Conservation (phyloP, 495 filamentous ascomycete genomes). For the Hyaloscypha finlandica region DNA sequence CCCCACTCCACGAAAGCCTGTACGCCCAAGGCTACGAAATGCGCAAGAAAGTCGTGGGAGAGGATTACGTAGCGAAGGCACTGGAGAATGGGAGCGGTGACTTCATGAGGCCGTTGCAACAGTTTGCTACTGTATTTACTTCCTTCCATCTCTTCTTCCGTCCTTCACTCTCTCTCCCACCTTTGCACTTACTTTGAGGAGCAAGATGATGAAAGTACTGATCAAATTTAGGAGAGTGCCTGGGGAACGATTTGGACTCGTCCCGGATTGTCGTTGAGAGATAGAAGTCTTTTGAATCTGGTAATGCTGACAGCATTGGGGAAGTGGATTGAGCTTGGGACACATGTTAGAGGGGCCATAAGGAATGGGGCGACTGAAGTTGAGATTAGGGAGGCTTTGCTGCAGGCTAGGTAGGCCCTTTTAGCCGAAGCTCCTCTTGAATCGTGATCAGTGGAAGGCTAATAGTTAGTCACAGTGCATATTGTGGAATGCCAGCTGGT, state of each 20-base stretch:
- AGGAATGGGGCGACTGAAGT: slow-evolving; percentile 50
- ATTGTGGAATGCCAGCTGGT: slow-evolving; percentile 34
- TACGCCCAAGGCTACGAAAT: slow-evolving; percentile 28
- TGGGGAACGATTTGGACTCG: slow-evolving; percentile 54
- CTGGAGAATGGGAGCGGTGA: slow-evolving; percentile 25
- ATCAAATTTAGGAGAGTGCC: slow-evolving; percentile 37
- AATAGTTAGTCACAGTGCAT: slow-evolving; percentile 16
- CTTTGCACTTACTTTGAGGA: not conserved
- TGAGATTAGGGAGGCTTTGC: slow-evolving; percentile 53
- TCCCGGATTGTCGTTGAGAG: slow-evolving; percentile 47
- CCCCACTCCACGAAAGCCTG: slow-evolving; percentile 15
- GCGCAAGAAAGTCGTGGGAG: slow-evolving; percentile 29
- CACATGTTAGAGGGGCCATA: slow-evolving; percentile 51
- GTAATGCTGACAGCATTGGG: slow-evolving; percentile 52
- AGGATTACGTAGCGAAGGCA: slow-evolving; percentile 29
- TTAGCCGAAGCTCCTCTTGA: too few relatives aligned
- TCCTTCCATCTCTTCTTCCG: slow-evolving; percentile 1
- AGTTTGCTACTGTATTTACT: slow-evolving; percentile 31
- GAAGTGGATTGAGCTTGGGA: slow-evolving; percentile 46
- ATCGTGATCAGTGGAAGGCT: not conserved
- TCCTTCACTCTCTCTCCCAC: not conserved
- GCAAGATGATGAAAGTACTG: not conserved
- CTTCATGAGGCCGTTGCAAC: slow-evolving; percentile 32
- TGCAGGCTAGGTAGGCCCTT: slow-evolving; percentile 43
- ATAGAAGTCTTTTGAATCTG: slow-evolving; percentile 51